A percentile compares a stretch with the other conserved stretches of the same genome.
Evolutionary conservation across 2,329 filamentous ascomycete genomes (phyloP).

Genomic region (Monascus ruber): DNA sequence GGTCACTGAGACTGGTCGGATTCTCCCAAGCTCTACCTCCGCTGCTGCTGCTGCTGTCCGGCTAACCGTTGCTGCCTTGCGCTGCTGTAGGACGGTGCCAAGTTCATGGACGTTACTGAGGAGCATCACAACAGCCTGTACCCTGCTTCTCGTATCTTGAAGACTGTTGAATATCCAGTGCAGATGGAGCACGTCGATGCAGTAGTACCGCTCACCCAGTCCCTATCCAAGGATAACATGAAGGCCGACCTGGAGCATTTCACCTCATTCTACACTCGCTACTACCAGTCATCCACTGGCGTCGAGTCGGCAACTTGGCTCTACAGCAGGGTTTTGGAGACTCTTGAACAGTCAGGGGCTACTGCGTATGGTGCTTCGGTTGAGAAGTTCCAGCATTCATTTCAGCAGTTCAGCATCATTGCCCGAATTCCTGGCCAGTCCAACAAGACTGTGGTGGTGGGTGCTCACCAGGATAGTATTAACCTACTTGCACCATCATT

Average conservation of each 20-base stretch:
- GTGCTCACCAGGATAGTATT: conserved; percentile 90
- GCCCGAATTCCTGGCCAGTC: conserved; percentile 79
- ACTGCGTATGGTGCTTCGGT: conserved; percentile 55
- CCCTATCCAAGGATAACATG: conserved; percentile 68
- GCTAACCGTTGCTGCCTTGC: conserved; percentile 1
- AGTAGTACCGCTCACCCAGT: conserved; percentile 54
- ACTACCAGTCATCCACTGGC: conserved; percentile 54
- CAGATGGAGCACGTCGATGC: conserved; percentile 54
- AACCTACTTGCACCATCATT: conserved; percentile 82
- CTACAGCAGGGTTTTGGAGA: conserved; percentile 58
- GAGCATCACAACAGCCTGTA: conserved; percentile 51
- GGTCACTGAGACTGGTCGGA: conserved; percentile 66
- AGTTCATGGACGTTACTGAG: conserved; percentile 92
- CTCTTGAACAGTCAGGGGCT: conserved; percentile 61
- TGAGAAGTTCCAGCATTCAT: conserved; percentile 65
- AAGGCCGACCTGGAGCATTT: conserved; percentile 60
- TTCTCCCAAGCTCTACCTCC: background rate
- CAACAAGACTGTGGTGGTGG: conserved; percentile 75
- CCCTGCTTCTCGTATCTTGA: conserved; percentile 23
- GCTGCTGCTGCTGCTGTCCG: conserved; percentile 17
- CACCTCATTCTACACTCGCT: conserved; percentile 48
- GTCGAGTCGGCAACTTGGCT: conserved; percentile 82
- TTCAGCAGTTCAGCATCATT: conserved; percentile 85
- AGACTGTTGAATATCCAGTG: conserved; percentile 52
- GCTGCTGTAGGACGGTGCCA: conserved; percentile 55